Evolutionary conservation across 768 basidiomycete species (phyloP).

Genomic region (Lyophyllum atratum): DNA sequence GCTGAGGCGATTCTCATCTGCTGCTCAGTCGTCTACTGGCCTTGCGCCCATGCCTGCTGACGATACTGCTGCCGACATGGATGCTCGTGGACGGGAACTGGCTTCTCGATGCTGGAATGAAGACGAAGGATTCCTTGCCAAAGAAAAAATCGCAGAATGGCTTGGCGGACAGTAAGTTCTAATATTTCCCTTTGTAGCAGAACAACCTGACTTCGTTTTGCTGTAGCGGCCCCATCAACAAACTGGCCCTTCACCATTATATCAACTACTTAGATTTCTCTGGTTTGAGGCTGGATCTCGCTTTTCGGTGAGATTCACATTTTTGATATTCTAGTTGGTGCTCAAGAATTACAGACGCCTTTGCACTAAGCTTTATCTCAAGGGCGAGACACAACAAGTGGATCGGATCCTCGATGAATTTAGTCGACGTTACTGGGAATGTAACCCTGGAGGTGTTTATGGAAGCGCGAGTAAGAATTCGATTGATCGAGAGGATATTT

Average conservation of each 20-base stretch:
- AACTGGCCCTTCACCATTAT: constrained; percentile 74
- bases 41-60: constrained; percentile 49
- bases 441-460: constrained; percentile 80
- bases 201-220: constrained; percentile 10
- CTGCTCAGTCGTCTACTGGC: constrained; percentile 45
- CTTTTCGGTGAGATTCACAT: constrained; percentile 68
- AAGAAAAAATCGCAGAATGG: constrained; percentile 96
- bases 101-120: constrained; percentile 84
- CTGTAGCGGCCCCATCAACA: constrained; percentile 78
- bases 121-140: constrained; percentile 79
- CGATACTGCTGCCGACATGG: constrained; percentile 56
- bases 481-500: constrained; percentile 1
- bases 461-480: constrained; percentile 75
- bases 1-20: constrained; percentile 47
- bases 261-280: constrained; percentile 89
- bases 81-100: constrained; percentile 66
- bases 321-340: not conserved
- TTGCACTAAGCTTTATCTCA: constrained; percentile 90
- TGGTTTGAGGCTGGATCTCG: constrained; percentile 78
- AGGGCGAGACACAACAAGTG: constrained; percentile 97
- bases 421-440: constrained; percentile 87
- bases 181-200: not conserved
- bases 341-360: constrained; percentile 56
- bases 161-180: constrained; percentile 84
- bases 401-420: constrained; percentile 95